A percentile compares a stretch with the other conserved stretches of the same genome.
Evolutionary conservation across 345 rosid species (phyloP).

Genomic region (Eucalyptus marginata): DNA sequence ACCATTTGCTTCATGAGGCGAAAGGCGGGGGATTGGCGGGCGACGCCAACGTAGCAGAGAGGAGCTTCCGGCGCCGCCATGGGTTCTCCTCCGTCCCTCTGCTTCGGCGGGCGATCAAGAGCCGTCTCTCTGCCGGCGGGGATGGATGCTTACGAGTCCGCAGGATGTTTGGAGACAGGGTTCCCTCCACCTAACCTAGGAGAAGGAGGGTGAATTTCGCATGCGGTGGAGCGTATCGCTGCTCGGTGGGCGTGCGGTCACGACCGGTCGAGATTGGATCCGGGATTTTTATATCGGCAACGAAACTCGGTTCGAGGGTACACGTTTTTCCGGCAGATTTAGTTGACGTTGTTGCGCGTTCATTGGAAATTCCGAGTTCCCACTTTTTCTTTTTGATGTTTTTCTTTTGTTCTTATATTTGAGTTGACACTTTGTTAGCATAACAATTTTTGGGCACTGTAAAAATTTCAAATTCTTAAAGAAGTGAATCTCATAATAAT

Average conservation of each 20-base stretch:
- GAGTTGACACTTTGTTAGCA: rapidly evolving
- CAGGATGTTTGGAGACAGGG: not conserved
- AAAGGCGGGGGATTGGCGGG: conserved; percentile 77
- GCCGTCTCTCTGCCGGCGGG: conserved; percentile 11
- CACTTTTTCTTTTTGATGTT: not conserved
- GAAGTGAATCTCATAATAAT: too few relatives aligned
- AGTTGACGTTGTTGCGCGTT: not conserved
- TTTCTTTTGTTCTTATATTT: not conserved
- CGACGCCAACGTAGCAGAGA: conserved; percentile 71
- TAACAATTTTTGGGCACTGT: rapidly evolving
- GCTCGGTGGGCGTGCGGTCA: not conserved
- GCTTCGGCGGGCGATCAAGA: conserved; percentile 5
- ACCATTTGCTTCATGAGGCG: conserved; percentile 99
- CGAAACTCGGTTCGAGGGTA: not conserved
- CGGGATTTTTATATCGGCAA: not conserved
- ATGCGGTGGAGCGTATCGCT: not conserved
- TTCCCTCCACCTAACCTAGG: not conserved
- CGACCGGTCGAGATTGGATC: not conserved
- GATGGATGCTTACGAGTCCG: not conserved
- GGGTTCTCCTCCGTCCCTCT: not conserved
- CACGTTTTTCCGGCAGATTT: not conserved
- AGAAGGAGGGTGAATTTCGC: not conserved
- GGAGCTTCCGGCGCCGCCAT: conserved; percentile 97
- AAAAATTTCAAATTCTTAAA: too few relatives aligned
- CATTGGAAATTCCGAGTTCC: not conserved